These are phyloP conservation scores for Aristolochia fimbriata DNA, from an alignment of 164 flowering plant species.

Conservation along the genomic window DNA sequence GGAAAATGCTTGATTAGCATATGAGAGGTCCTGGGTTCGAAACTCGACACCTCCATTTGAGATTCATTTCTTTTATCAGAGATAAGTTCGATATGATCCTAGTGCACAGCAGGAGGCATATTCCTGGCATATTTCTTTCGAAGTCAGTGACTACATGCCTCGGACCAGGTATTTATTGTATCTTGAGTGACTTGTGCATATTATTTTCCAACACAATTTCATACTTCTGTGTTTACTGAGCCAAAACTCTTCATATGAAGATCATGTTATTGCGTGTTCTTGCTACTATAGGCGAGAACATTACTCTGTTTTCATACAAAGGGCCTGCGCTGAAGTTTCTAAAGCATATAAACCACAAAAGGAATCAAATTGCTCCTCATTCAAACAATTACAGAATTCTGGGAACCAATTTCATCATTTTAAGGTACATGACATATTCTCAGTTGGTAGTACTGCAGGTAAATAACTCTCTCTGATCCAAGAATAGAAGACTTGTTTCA, in stretches of 20 bases:
- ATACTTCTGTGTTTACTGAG: constrained; percentile 17
- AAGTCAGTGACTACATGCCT: too few relatives aligned
- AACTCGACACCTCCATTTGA: too few relatives aligned
- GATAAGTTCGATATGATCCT: too few relatives aligned
- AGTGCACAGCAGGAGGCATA: too few relatives aligned
- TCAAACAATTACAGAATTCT: constrained; percentile 32
- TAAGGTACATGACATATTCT: constrained; percentile 30
- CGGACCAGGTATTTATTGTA: too few relatives aligned
- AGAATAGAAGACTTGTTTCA: too few relatives aligned
- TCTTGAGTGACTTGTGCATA: too few relatives aligned
- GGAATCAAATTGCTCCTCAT: constrained; percentile 3
- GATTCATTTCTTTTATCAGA: too few relatives aligned
- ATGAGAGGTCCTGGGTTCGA: too few relatives aligned
- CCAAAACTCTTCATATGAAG: constrained; percentile 35
- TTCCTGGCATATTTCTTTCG: too few relatives aligned
- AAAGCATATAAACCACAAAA: constrained; percentile 8
- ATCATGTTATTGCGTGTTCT: constrained; percentile 45
- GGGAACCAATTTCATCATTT: constrained; percentile 46
- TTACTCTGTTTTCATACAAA: constrained; percentile 37
- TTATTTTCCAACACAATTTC: too few relatives aligned
- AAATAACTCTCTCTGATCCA: neutral
- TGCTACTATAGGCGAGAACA: constrained; percentile 38
- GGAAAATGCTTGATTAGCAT: too few relatives aligned
- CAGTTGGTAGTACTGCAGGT: constrained; percentile 64
- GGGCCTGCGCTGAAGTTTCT: constrained; percentile 34